phyloP scores from a whole-genome alignment of 1,284 basidiomycete species.

The Rhodotorula sp. region DNA sequence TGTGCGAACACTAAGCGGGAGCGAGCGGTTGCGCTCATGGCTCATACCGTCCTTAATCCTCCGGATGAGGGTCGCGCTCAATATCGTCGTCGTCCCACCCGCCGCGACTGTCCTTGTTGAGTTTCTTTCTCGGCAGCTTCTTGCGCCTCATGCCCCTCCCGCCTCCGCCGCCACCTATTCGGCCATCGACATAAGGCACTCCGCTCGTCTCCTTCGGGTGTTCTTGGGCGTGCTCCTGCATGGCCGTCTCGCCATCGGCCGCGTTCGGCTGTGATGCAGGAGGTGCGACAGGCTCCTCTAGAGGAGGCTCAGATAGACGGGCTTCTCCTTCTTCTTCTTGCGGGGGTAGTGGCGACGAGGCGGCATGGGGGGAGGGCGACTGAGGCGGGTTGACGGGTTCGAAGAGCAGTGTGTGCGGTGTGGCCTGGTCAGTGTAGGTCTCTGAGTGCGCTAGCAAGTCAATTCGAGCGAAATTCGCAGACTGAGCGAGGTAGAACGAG shows the following conservation, averaged over 20 bases:
- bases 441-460: too few species aligned
- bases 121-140: constrained; percentile 11
- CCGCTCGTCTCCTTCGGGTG: too few species aligned
- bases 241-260: not conserved
- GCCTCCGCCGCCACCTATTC: not conserved
- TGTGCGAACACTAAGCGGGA: not conserved
- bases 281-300: not conserved
- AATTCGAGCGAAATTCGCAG: not conserved
- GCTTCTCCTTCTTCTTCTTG: not conserved
- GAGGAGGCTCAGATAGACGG: constrained; percentile 6
- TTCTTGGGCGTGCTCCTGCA: not conserved
- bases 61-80: constrained; percentile 7
- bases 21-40: not conserved
- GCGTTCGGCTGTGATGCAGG: not conserved
- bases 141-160: constrained; percentile 1
- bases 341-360: not conserved
- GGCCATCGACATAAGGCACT: too few species aligned
- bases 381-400: too few species aligned
- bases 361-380: not conserved
- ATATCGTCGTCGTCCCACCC: constrained; percentile 3
- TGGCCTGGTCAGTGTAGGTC: too few species aligned
- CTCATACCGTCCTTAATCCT: constrained; percentile 11
- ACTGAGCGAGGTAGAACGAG: not conserved
- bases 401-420: too few species aligned
- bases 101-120: constrained; percentile 10